Percentiles rank a stretch among this genome's conserved stretches.
Conservation (phyloP, 2,329 filamentous ascomycete species). For the Xylariales sp. region DNA sequence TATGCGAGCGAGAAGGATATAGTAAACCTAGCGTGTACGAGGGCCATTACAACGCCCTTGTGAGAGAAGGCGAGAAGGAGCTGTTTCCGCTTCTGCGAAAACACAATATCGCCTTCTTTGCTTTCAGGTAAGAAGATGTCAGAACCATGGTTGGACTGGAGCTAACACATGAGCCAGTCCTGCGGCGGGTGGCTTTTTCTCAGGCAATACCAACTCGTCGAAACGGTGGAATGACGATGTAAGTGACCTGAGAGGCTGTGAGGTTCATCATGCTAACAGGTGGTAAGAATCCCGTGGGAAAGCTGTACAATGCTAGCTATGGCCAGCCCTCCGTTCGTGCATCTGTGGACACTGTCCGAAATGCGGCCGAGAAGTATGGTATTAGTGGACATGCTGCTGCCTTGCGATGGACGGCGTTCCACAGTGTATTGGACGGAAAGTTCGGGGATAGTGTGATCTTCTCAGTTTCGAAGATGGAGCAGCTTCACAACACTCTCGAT, state of each 20-base stretch:
- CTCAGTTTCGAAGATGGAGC: conserved; percentile 26
- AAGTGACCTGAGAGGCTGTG: conserved; percentile 5
- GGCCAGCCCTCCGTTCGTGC: conserved; percentile 16
- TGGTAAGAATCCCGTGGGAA: conserved; percentile 11
- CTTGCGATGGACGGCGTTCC: conserved; percentile 34
- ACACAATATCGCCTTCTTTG: conserved; percentile 37
- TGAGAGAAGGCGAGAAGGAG: conserved; percentile 29
- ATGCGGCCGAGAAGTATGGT: conserved; percentile 24
- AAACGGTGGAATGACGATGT: conserved; percentile 10
- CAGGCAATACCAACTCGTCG: conserved; percentile 13
- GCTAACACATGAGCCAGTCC: conserved; percentile 11
- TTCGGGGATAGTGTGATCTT: conserved; percentile 32
- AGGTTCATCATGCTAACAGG: not conserved
- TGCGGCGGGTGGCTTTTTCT: conserved; percentile 19
- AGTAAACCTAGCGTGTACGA: conserved; percentile 40
- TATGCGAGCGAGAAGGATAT: conserved; percentile 31
- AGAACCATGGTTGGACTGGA: not conserved
- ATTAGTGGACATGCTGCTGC: conserved; percentile 35
- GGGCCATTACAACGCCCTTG: conserved; percentile 33
- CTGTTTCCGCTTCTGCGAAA: conserved; percentile 39
- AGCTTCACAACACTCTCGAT: conserved; percentile 29
- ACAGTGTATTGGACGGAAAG: conserved; percentile 24
- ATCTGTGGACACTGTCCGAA: conserved; percentile 19
- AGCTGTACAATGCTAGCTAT: conserved; percentile 16
- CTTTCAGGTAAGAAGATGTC: conserved; percentile 25